Evolutionary conservation across 352 stramenopile species (phyloP).

Genomic region (Aphanomyces invadans): DNA sequence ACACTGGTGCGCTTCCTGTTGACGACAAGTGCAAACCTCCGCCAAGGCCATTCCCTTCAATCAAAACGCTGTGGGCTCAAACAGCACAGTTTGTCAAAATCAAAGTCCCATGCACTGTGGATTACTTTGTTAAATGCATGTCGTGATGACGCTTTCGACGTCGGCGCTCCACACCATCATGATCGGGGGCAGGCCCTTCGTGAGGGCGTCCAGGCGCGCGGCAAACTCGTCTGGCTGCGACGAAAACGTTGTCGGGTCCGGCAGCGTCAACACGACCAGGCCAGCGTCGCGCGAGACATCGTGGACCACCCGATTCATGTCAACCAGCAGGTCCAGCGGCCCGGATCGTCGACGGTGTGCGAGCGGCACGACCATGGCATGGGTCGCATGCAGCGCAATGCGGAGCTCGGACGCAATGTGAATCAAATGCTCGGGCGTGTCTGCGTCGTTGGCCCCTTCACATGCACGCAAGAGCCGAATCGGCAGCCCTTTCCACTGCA

Average conservation of each 20-base stretch:
- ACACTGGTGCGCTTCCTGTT: no score
- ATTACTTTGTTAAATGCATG: slow-evolving; percentile 24
- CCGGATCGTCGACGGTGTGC: background rate
- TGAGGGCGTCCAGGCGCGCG: slow-evolving; percentile 10
- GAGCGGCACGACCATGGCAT: background rate
- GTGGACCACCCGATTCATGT: slow-evolving; percentile 19
- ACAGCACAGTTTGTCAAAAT: no score
- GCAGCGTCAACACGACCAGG: slow-evolving; percentile 21
- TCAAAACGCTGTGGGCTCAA: no score
- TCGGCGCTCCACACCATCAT: slow-evolving; percentile 23
- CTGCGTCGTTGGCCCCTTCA: background rate
- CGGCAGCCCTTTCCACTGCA: slow-evolving; percentile 27
- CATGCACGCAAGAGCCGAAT: slow-evolving; percentile 18
- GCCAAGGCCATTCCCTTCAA: no score
- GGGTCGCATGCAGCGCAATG: background rate
- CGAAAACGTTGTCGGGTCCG: background rate
- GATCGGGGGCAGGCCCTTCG: slow-evolving; percentile 18
- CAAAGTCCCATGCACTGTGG: no score
- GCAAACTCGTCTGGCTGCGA: background rate
- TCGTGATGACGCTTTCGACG: slow-evolving; percentile 18
- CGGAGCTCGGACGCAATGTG: slow-evolving; percentile 7
- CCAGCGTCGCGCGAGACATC: slow-evolving; percentile 11
- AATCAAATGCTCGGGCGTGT: background rate
- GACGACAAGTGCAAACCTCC: no score
- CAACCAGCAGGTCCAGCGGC: background rate